Conservation (phyloP, 169 alveolate genomes). For the Plasmodium ovale region DNA sequence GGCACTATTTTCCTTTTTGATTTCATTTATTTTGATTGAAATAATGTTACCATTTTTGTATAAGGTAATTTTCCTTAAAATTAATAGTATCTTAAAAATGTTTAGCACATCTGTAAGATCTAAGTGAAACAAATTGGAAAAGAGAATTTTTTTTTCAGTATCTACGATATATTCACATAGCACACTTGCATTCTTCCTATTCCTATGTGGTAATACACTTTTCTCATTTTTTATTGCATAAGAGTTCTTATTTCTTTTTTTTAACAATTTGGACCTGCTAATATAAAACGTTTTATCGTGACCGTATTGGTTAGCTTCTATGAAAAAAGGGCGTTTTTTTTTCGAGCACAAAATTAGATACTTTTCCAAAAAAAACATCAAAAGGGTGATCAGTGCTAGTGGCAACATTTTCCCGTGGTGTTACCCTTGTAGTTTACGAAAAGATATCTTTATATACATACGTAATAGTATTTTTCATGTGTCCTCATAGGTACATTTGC, state of each 20-base stretch:
- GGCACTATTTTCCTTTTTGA: neutral
- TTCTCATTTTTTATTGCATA: neutral
- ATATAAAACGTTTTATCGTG: neutral
- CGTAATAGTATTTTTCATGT: no score
- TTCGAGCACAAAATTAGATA: constrained; percentile 17
- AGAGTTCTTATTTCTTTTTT: neutral
- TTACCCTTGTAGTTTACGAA: constrained; percentile 1
- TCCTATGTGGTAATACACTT: neutral
- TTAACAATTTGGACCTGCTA: neutral
- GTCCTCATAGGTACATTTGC: no score
- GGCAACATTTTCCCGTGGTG: constrained; percentile 34
- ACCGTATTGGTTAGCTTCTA: constrained; percentile 13
- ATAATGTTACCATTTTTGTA: constrained; percentile 34
- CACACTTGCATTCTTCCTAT: neutral
- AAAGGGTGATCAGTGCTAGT: constrained; percentile 35
- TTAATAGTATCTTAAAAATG: constrained; percentile 42
- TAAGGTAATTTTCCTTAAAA: constrained; percentile 18
- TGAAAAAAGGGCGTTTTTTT: constrained; percentile 16
- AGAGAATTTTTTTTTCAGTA: constrained; percentile 23
- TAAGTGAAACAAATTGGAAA: constrained; percentile 41
- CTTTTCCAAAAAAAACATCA: constrained; percentile 41
- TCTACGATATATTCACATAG: constrained; percentile 46
- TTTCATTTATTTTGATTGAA: constrained; percentile 23
- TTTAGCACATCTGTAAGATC: constrained; percentile 19
- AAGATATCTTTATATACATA: no score